Evolutionary conservation across 1,284 basidiomycete species (phyloP).

Genomic region (Trametes pubescens): DNA sequence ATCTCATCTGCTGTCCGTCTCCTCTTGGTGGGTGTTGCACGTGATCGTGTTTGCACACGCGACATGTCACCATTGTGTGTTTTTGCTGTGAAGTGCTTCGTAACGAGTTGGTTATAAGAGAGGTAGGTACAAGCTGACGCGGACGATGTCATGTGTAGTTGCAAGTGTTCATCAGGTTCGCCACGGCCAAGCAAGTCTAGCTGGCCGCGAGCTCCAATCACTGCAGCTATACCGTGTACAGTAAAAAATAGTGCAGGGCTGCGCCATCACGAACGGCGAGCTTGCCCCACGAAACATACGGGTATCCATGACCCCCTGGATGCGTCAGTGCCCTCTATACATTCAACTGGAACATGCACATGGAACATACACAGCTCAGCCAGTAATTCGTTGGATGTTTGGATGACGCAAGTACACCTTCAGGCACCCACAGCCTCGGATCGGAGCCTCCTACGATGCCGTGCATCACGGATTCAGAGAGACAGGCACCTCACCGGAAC

Average conservation of each 20-base stretch:
- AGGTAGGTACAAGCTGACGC: too few relatives aligned
- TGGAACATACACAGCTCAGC: too few relatives aligned
- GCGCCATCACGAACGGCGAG: not conserved
- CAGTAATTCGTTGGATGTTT: not conserved
- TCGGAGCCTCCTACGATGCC: not conserved
- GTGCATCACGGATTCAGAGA: not conserved
- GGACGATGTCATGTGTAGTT: too few relatives aligned
- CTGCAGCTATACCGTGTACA: too few relatives aligned
- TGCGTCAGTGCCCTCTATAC: not conserved
- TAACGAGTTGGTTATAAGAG: too few relatives aligned
- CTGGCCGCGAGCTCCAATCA: too few relatives aligned
- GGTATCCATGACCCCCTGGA: not conserved
- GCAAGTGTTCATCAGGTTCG: too few relatives aligned
- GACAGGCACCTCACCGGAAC: too few relatives aligned
- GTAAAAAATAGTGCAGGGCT: not conserved
- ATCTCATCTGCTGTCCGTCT: constrained; percentile 6
- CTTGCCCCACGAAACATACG: not conserved
- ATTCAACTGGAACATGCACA: not conserved
- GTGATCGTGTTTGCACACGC: constrained; percentile 7
- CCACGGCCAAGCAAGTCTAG: too few relatives aligned
- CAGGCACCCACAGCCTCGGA: not conserved
- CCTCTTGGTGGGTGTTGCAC: not conserved
- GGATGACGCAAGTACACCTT: not conserved
- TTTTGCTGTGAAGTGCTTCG: too few relatives aligned
- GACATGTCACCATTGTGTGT: not conserved